Base-by-base conservation (phyloP, 2,329 filamentous ascomycete species). In the Claviceps paspali region DNA sequence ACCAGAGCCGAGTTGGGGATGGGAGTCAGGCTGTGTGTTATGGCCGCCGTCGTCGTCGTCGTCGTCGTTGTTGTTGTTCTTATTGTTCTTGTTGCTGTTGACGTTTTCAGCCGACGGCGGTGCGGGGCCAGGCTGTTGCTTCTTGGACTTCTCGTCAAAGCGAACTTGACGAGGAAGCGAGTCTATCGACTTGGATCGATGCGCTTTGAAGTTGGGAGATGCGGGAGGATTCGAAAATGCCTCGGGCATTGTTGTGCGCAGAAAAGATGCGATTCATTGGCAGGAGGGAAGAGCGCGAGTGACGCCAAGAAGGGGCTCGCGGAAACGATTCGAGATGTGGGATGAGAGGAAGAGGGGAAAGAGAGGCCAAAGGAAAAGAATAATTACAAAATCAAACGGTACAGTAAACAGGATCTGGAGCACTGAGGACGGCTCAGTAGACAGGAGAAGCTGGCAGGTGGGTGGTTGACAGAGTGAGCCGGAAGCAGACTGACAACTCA, bases 121-220 rank as follows among this genome's bases (percentile, higher is more conserved):
- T 3, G 32, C 8, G 14, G 21, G 14, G 15, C 19, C 12, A 2
- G 15, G 6, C 1, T 6, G 24, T n/a, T 22, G 22, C 15, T 33
- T 33, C 12, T 38, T 31, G 18, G 32, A 8, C 23, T 37, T 29
- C 10, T 38, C 22, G 14, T 40, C 47, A 34, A 58, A 59, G 23
- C 47, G 55, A 39, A 57, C 55, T 39, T 57, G 54, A 33, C 54
- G 55, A 44, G 47, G 50, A 40, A 45, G 35, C 28, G 50, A 43
- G 18, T 48, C 41, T n/a, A 12, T 41, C 8, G 48, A 46, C 34
- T 51, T 54, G 21, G 46, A 41, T 23, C 49, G 52, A 32, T 49
- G 50, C 33, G 47, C 21, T 23, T 40, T 47, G 8, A 41, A 44
- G 44, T 52, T 57, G 42, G 51, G 49, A 12, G 54, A 52, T 38